phyloP scores from a whole-genome alignment of 805 yeast species.

The Wickerhamiella lipophila region DNA sequence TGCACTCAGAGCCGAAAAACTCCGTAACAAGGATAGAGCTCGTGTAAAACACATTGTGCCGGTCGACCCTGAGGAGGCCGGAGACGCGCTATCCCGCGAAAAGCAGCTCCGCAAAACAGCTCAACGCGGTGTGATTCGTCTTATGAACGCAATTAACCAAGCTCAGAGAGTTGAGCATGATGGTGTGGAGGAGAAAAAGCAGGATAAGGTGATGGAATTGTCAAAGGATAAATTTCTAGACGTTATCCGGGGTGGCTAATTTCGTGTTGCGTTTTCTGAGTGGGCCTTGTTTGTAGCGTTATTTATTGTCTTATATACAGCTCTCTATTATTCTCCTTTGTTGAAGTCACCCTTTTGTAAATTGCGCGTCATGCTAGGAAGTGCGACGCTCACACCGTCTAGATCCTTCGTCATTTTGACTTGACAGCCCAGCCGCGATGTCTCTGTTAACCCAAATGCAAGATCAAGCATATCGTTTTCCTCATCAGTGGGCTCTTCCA shows the following conservation, averaged over 20 bases:
- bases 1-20: constrained; percentile 58
- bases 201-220: constrained; percentile 51
- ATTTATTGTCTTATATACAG: constrained; percentile 11
- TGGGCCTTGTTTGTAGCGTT: not conserved
- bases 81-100: constrained; percentile 51
- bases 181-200: constrained; percentile 33
- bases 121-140: constrained; percentile 73
- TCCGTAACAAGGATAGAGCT: constrained; percentile 48
- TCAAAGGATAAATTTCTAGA: constrained; percentile 85
- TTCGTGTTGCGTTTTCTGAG: not conserved
- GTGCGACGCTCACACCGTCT: constrained; percentile 87
- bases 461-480: constrained; percentile 97
- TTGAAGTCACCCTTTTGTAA: constrained; percentile 67
- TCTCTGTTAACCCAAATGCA: constrained; percentile 94
- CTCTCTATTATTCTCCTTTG: constrained; percentile 1
- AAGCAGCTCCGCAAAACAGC: constrained; percentile 63
- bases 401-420: constrained; percentile 76
- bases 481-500: constrained; percentile 94
- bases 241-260: constrained; percentile 40
- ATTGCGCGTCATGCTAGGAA: constrained; percentile 96
- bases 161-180: constrained; percentile 38
- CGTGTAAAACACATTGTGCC: constrained; percentile 62
- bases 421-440: constrained; percentile 93
- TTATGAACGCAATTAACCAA: constrained; percentile 70
- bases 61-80: constrained; percentile 39